Percentiles rank a stretch among this genome's conserved stretches.
Evolutionary conservation across 192 early-diverging fungal species (phyloP).

Genomic region (Podila horticola): DNA sequence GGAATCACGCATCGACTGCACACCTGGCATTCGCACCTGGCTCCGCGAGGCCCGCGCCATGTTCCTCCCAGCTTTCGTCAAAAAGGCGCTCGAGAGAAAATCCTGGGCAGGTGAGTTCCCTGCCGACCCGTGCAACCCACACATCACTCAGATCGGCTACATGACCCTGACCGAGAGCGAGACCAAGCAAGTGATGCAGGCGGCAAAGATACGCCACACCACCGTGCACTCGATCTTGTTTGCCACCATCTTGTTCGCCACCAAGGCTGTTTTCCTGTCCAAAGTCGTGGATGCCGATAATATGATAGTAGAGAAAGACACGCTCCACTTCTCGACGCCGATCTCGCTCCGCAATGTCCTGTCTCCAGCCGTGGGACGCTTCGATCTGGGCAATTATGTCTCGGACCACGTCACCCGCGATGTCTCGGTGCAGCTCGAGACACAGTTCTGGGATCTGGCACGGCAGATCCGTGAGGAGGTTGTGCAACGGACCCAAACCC

Average conservation of each 20-base stretch:
- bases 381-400: slow-evolving; percentile 20
- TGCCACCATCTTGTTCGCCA: slow-evolving; percentile 16
- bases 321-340: slow-evolving; percentile 9
- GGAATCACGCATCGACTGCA: slow-evolving; percentile 22
- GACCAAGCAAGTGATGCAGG: slow-evolving; percentile 15
- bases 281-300: background rate
- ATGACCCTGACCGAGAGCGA: slow-evolving; percentile 13
- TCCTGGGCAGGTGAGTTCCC: slow-evolving; percentile 31
- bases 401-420: slow-evolving; percentile 19
- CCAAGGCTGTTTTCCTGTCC: slow-evolving; percentile 30
- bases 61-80: slow-evolving; percentile 15
- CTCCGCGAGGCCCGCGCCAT: slow-evolving; percentile 17
- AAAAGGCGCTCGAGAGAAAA: slow-evolving; percentile 22
- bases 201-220: slow-evolving; percentile 16
- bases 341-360: slow-evolving; percentile 18
- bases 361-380: slow-evolving; percentile 1
- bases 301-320: slow-evolving; percentile 10
- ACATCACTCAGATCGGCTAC: slow-evolving; percentile 8
- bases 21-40: slow-evolving; percentile 1
- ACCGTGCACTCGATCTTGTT: slow-evolving; percentile 18
- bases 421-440: slow-evolving; percentile 13
- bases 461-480: background rate
- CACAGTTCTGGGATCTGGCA: slow-evolving; percentile 26
- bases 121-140: slow-evolving; percentile 3
- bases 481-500: no score